Evolutionary conservation across 768 basidiomycete genomes (phyloP), one percentile per base, ranked within the genome.

Genomic region (Tricholoma furcatifolium): DNA sequence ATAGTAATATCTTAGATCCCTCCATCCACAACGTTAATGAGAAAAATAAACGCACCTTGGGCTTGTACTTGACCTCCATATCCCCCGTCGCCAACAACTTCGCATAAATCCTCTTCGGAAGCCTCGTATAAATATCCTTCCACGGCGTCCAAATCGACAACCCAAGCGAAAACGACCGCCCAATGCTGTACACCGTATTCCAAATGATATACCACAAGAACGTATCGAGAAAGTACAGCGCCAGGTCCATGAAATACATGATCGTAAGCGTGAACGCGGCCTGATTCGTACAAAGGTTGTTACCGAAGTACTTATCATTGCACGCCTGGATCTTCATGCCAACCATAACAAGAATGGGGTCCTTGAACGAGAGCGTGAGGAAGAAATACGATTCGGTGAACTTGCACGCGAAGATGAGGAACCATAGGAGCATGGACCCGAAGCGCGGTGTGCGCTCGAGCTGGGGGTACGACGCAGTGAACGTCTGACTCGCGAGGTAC

Each of bases 161-260:
- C 6, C 96, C 97, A 46, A 98, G 80, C 20, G 83, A 76, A 71
- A 99, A 99, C 15, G 87, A 90, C 50, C 95, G 81, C 20, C 77
- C 88, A 62, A 95, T 91, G 65, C 87, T 89, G 74, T 91, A 90
- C 51, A 94, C 90, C 9, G 93, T 95, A 70, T 98, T 98, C 96
- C 96, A 98, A 66, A 98, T 98, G 74, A 98, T 95, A 67, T 95
- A 99, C 97, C 97, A 99, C 27, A 99, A 74, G 88, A 98, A 99
- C 6, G 97, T 99, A 74, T 99, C 97, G 70, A 99, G 78, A 83
- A 98, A 99, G 82, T 92, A 99, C 41, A 99, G 82, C 47, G 88
- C 84, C 43, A 99, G 74, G 66, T 98, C 97, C 96, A 98, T 98
- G 76, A 97, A 75, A 67, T 94, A 98, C 96, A 98, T 99, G 77